phyloP scores from a whole-genome alignment of 192 early-diverging fungal species.

The Lobosporangium transversale region DNA sequence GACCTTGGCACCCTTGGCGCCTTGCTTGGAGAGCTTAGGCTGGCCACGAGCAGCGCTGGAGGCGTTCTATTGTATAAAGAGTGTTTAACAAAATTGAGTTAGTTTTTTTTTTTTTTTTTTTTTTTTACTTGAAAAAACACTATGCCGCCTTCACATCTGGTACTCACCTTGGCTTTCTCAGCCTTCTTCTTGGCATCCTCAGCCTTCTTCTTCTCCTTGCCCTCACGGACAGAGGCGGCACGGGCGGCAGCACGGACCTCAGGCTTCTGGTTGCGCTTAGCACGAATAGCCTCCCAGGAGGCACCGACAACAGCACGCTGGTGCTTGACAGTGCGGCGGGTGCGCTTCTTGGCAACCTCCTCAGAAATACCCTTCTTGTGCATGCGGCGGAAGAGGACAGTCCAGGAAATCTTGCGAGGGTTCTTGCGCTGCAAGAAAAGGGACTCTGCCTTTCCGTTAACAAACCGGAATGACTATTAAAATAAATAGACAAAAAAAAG shows the following conservation, averaged over 20 bases:
- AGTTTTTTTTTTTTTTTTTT: too few relatives aligned
- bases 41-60: slow-evolving; percentile 55
- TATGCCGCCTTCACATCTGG: too few relatives aligned
- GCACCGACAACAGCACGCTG: slow-evolving; percentile 96
- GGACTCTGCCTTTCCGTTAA: slow-evolving; percentile 97
- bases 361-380: slow-evolving; percentile 99
- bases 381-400: slow-evolving; percentile 95
- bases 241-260: slow-evolving; percentile 94
- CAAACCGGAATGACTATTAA: slow-evolving; percentile 89
- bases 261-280: slow-evolving; percentile 96
- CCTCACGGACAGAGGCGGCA: slow-evolving; percentile 81
- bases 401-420: slow-evolving; percentile 98
- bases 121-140: too few relatives aligned
- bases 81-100: neutral
- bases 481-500: neutral
- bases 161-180: slow-evolving; percentile 79
- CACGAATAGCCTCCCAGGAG: slow-evolving; percentile 95
- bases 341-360: slow-evolving; percentile 97
- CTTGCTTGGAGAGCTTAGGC: slow-evolving; percentile 84
- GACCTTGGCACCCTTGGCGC: slow-evolving; percentile 79
- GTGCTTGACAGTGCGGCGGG: slow-evolving; percentile 93
- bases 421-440: slow-evolving; percentile 97
- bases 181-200: slow-evolving; percentile 88
- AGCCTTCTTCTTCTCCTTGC: slow-evolving; percentile 94
- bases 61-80: slow-evolving; percentile 46